Base-by-base conservation (phyloP, 2,329 filamentous ascomycete genomes). In the Fusarium tuaranense region DNA sequence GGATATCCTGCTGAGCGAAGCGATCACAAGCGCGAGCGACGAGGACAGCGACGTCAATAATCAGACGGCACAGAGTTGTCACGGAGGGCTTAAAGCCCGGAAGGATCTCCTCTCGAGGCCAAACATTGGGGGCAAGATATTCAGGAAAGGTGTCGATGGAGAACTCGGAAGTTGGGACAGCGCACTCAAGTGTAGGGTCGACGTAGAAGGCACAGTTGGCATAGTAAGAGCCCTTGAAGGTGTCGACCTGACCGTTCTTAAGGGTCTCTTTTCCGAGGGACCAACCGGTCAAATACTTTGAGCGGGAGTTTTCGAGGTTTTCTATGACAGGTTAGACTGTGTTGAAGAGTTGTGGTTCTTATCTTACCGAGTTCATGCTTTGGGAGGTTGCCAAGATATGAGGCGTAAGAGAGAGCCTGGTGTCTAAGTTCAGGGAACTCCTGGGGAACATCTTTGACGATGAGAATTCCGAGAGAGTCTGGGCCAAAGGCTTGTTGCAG, bases 11-110 rank as follows among this genome's bases (percentile, higher is more conserved):
- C 80, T 91, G 88, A 2, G 95, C 97, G 83, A 95, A 98, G 65
- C 88, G 89, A 85, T 98, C 96, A 83, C 96, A 98, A 5, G 94
- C 95, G n/a, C 92, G 87, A 2, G 97, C 97, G 7, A 99, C 97
- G 10, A 98, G 87, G 5, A 93, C 93, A 1, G 95, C 97, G 0
- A 93, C 93, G 79, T 98, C 95, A 75, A 98, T 98, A 78, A 98
- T 94, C 72, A 98, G 84, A 1, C 86, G 87, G 82, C 95, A 98
- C 34, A 98, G 88, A 44, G 90, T 87, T 75, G 96, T 92, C 71
- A 97, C 90, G 1, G 91, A 91, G 41, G 86, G 83, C 69, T 90
- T 89, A 84, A 98, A 98, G 0, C 93, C 93, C 0, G 95, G 94
- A 2, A 98, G 87, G 1, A 90, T 86, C 5, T 86, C 83, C 59